A percentile compares a stretch with the other conserved stretches of the same genome.
Conservation (phyloP, 2,329 filamentous ascomycete species). For the Hypoxylon rubiginosum region DNA sequence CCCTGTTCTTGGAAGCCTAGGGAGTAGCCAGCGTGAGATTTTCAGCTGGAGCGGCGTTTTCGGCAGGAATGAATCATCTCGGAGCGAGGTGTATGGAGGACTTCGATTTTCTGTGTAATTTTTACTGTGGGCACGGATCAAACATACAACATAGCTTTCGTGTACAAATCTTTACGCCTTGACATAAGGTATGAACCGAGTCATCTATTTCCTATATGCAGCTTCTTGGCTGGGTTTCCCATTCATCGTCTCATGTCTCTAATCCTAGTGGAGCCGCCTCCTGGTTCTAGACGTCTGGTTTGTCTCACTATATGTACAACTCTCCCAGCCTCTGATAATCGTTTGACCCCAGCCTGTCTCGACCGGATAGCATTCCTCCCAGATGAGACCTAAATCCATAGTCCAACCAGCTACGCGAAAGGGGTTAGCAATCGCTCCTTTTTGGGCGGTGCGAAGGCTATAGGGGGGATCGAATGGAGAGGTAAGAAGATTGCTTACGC, state of each 20-base stretch:
- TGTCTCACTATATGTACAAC: slow-evolving; percentile 32
- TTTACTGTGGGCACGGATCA: neutral
- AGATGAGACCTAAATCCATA: slow-evolving; percentile 41
- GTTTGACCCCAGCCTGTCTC: slow-evolving; percentile 35
- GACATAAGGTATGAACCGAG: neutral
- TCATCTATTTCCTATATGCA: neutral
- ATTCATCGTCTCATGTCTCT: neutral
- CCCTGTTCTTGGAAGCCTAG: neutral
- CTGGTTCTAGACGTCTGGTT: slow-evolving; percentile 12
- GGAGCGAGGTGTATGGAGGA: neutral
- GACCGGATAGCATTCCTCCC: slow-evolving; percentile 37
- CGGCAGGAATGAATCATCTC: neutral
- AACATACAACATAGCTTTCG: neutral
- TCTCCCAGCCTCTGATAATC: slow-evolving; percentile 38
- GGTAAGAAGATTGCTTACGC: slow-evolving; percentile 20
- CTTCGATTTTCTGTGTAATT: neutral
- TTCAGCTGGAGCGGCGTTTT: slow-evolving; percentile 1
- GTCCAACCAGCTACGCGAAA: slow-evolving; percentile 35
- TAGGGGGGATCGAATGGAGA: neutral
- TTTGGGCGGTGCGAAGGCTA: neutral
- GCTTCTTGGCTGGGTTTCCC: neutral
- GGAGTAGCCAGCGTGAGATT: neutral
- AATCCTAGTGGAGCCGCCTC: neutral
- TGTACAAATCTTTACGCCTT: neutral
- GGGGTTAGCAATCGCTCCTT: slow-evolving; percentile 8